A percentile compares a stretch with the other conserved stretches of the same genome.
These are phyloP conservation scores for Isatis tinctoria DNA, from an alignment of 345 rosid species.

Conservation along the genomic window DNA sequence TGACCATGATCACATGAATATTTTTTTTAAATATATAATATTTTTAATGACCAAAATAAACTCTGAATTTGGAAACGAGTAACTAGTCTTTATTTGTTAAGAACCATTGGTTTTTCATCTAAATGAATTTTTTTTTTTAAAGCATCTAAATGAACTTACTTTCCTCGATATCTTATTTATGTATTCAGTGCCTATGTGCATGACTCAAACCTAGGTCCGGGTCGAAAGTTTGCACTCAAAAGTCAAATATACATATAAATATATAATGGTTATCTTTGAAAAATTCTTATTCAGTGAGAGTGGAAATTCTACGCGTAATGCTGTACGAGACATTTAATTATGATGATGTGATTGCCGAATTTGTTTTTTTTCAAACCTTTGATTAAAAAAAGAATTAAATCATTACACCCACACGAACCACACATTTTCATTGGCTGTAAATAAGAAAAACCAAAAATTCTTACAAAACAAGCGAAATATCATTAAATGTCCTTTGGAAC, in stretches of 20 bases:
- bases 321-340: slow-evolving; percentile 8
- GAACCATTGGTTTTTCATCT: background rate
- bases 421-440: slow-evolving; percentile 1
- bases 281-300: background rate
- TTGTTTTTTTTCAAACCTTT: background rate
- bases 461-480: slow-evolving; percentile 1
- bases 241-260: slow-evolving; percentile 13
- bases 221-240: slow-evolving; percentile 11
- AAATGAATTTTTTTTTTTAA: too few species aligned
- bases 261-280: slow-evolving; percentile 16
- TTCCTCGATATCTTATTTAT: background rate
- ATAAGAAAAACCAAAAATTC: slow-evolving; percentile 14
- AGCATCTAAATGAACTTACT: background rate
- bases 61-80: background rate
- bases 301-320: slow-evolving; percentile 17
- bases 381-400: slow-evolving; percentile 12
- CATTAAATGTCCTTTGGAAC: slow-evolving; percentile 16
- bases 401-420: slow-evolving; percentile 12
- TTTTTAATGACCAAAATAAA: background rate
- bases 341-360: slow-evolving; percentile 21
- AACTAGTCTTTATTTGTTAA: background rate
- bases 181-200: background rate
- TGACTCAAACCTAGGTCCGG: slow-evolving; percentile 8
- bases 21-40: too few species aligned
- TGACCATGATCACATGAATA: too few species aligned